phyloP scores from a whole-genome alignment of 1,284 basidiomycete species.

The Fomes fomentarius region DNA sequence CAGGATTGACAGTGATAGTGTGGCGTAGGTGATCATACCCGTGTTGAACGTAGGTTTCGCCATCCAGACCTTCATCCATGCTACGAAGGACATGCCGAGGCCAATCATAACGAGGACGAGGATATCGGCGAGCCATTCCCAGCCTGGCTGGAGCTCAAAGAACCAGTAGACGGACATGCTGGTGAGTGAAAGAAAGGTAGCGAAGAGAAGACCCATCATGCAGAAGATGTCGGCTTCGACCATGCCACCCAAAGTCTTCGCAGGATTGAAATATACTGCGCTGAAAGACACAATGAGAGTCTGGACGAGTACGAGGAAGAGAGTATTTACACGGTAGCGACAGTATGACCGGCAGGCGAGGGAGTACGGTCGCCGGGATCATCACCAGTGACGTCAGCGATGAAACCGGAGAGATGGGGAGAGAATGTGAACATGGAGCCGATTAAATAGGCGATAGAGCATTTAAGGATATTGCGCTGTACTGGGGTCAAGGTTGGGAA shows the following conservation, averaged over 20 bases:
- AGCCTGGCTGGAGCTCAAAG: conserved; percentile 69
- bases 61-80: conserved; percentile 92
- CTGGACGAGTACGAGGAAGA: not conserved
- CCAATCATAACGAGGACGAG: conserved; percentile 83
- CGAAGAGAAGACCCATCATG: conserved; percentile 71
- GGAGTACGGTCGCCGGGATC: conserved; percentile 62
- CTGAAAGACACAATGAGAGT: conserved; percentile 38
- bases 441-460: conserved; percentile 88
- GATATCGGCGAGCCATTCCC: conserved; percentile 69
- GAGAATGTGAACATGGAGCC: conserved; percentile 94
- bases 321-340: conserved; percentile 67
- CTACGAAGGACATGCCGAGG: conserved; percentile 78
- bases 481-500: conserved; percentile 20
- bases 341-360: conserved; percentile 84
- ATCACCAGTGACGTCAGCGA: conserved; percentile 68
- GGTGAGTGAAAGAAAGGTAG: conserved; percentile 74
- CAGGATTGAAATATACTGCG: conserved; percentile 82
- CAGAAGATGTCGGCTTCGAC: conserved; percentile 86
- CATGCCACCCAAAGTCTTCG: conserved; percentile 90
- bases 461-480: conserved; percentile 79
- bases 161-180: conserved; percentile 82
- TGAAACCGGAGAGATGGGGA: conserved; percentile 64
- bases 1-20: not conserved
- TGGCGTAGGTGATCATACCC: no score
- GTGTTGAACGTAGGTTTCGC: conserved; percentile 89